A percentile compares a stretch with the other conserved stretches of the same genome.
These are phyloP conservation scores for Hypoxylon sp. DNA, from an alignment of 2,329 filamentous ascomycete species.

Conservation along the genomic window DNA sequence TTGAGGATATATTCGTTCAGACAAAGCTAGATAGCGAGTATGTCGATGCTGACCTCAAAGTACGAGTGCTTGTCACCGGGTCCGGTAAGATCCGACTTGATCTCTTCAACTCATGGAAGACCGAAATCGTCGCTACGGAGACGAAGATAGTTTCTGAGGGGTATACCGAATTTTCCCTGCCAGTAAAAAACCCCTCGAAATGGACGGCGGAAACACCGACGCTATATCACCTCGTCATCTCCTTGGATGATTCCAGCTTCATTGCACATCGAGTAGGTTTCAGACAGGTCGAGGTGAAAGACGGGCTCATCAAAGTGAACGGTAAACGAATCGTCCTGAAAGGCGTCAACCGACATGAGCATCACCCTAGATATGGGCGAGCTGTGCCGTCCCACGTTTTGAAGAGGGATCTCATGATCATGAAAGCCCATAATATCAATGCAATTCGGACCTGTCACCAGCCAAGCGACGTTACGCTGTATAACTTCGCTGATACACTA, in stretches of 20 bases:
- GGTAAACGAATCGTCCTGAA: conserved; percentile 70
- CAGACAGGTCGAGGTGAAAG: conserved; percentile 70
- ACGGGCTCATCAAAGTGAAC: conserved; percentile 70
- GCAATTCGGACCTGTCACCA: conserved; percentile 74
- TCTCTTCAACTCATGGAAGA: conserved; percentile 68
- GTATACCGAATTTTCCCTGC: conserved; percentile 45
- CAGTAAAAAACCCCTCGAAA: conserved; percentile 64
- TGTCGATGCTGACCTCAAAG: conserved; percentile 63
- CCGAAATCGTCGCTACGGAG: conserved; percentile 69
- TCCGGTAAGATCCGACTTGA: conserved; percentile 74
- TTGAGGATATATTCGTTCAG: conserved; percentile 70
- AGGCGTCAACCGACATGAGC: conserved; percentile 74
- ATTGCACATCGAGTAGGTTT: conserved; percentile 71
- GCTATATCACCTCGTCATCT: conserved; percentile 63
- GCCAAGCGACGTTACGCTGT: conserved; percentile 68
- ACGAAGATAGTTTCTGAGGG: conserved; percentile 63
- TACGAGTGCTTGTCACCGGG: conserved; percentile 62
- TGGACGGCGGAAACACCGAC: conserved; percentile 75
- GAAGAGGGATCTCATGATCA: conserved; percentile 68
- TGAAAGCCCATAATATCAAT: conserved; percentile 76
- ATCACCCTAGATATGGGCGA: conserved; percentile 70
- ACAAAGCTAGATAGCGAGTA: conserved; percentile 68
- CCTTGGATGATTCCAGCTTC: conserved; percentile 50
- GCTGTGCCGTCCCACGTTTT: conserved; percentile 70
- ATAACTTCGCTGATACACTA: conserved; percentile 69